Percentiles rank a stretch among this genome's conserved stretches.
Evolutionary conservation across 2,329 filamentous ascomycete genomes (phyloP).

Genomic region (Colletotrichum brevisporum): DNA sequence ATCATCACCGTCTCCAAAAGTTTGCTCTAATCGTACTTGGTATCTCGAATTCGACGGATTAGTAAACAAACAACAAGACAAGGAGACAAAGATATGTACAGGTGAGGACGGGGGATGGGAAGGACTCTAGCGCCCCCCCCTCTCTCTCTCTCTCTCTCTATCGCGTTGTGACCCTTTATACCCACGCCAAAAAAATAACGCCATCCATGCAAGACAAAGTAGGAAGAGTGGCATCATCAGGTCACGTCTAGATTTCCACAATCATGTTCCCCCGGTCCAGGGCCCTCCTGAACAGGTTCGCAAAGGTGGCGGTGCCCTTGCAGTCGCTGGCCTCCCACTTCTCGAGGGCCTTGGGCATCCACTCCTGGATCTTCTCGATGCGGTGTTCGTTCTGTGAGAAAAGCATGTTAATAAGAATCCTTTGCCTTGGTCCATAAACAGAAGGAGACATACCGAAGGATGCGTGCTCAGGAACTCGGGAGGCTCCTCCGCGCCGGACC

Average conservation of each 20-base stretch:
- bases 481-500: slow-evolving; percentile 59
- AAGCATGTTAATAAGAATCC: slow-evolving; percentile 3
- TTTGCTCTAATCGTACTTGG: too few relatives aligned
- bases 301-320: slow-evolving; percentile 64
- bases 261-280: slow-evolving; percentile 55
- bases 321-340: slow-evolving; percentile 70
- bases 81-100: not conserved
- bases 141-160: too few relatives aligned
- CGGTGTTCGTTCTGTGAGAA: slow-evolving; percentile 68
- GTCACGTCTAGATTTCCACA: slow-evolving; percentile 40
- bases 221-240: not conserved
- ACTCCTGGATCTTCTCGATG: slow-evolving; percentile 75
- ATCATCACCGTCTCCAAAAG: too few relatives aligned
- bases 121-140: too few relatives aligned
- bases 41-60: too few relatives aligned
- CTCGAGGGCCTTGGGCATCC: slow-evolving; percentile 70
- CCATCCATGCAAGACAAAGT: not conserved
- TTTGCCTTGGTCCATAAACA: not conserved
- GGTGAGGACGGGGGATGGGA: not conserved
- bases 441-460: slow-evolving; percentile 70
- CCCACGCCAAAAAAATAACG: not conserved
- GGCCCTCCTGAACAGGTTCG: slow-evolving; percentile 65
- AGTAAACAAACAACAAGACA: not conserved
- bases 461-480: slow-evolving; percentile 85
- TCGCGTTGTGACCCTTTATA: not conserved